Evolutionary conservation across 2,329 filamentous ascomycete genomes (phyloP).

Genomic region (Botrytis hyacinthi): DNA sequence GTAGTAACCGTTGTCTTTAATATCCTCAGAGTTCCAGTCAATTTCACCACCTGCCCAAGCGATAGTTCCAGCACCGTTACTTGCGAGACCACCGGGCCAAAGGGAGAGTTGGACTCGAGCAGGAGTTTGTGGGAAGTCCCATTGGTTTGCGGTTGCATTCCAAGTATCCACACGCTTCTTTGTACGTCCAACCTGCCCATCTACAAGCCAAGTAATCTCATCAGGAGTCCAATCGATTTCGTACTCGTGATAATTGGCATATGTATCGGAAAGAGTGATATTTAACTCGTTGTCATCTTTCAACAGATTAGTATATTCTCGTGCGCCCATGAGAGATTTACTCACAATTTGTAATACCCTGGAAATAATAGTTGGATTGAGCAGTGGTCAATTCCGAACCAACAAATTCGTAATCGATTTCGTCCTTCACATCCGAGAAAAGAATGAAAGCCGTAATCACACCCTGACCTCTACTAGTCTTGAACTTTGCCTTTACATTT

Average conservation of each 20-base stretch:
- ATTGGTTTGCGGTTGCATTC: slow-evolving; percentile 79
- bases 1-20: slow-evolving; percentile 83
- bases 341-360: slow-evolving; percentile 89
- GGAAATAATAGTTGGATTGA: slow-evolving; percentile 97
- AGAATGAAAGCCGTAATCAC: slow-evolving; percentile 98
- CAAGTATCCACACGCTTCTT: slow-evolving; percentile 77
- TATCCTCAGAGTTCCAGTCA: slow-evolving; percentile 79
- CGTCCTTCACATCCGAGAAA: slow-evolving; percentile 92
- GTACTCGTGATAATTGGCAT: slow-evolving; percentile 79
- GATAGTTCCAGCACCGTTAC: slow-evolving; percentile 80
- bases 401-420: slow-evolving; percentile 96
- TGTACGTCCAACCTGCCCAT: slow-evolving; percentile 73
- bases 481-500: slow-evolving; percentile 80
- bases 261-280: slow-evolving; percentile 68
- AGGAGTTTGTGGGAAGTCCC: slow-evolving; percentile 87
- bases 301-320: slow-evolving; percentile 32
- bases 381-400: slow-evolving; percentile 73
- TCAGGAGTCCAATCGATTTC: slow-evolving; percentile 93
- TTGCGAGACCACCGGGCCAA: slow-evolving; percentile 83
- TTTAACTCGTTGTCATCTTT: slow-evolving; percentile 74
- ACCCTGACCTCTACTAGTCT: slow-evolving; percentile 78
- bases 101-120: slow-evolving; percentile 88
- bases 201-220: slow-evolving; percentile 79
- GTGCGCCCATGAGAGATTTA: neutral
- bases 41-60: slow-evolving; percentile 90